phyloP scores from a whole-genome alignment of 768 basidiomycete species.

The Serendipita sp. region DNA sequence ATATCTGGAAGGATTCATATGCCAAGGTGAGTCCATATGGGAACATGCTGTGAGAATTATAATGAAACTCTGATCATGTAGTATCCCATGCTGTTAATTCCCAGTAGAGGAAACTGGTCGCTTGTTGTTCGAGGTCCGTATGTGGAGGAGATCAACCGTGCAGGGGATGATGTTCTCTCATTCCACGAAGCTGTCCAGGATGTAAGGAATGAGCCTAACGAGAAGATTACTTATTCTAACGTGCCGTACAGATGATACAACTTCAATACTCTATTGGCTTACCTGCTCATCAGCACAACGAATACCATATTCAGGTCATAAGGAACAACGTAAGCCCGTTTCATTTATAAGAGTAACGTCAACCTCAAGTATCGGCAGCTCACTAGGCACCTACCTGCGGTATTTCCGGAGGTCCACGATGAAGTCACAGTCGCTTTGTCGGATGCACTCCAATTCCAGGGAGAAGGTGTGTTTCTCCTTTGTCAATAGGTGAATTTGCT shows the following conservation, averaged over 20 bases:
- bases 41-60: background rate
- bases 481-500: background rate
- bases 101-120: background rate
- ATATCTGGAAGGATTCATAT: background rate
- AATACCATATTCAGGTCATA: background rate
- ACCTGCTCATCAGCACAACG: background rate
- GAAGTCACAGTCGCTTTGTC: conserved; percentile 5
- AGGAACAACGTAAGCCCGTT: background rate
- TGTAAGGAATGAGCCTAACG: background rate
- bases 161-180: conserved; percentile 13
- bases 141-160: conserved; percentile 15
- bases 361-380: background rate
- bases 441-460: background rate
- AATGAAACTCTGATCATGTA: background rate
- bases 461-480: background rate
- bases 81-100: background rate
- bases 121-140: background rate
- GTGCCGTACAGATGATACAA: background rate
- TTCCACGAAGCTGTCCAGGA: background rate
- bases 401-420: conserved; percentile 9
- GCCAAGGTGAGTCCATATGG: background rate
- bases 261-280: background rate
- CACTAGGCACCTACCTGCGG: background rate
- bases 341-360: background rate
- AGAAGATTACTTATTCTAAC: background rate